Evolutionary conservation across 805 yeast genomes (phyloP).

Genomic region (Wickerhamiella siamensis): DNA sequence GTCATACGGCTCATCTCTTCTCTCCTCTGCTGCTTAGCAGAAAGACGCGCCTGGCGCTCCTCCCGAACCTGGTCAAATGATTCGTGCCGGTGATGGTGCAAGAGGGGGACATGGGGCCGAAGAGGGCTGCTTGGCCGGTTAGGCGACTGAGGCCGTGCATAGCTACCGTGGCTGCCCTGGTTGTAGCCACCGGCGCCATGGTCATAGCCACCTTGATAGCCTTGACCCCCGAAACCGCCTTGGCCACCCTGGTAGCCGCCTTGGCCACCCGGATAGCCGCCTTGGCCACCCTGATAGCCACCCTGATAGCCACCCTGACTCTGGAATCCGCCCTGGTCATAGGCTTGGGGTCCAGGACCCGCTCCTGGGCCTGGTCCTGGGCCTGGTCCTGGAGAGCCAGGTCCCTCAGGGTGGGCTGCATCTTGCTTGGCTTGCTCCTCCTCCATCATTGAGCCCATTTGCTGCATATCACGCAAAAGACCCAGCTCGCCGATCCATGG

Average conservation of each 20-base stretch:
- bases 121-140: neutral
- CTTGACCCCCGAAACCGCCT: too few species aligned
- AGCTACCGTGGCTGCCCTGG: neutral
- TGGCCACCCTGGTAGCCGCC: neutral
- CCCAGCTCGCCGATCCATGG: conserved; percentile 82
- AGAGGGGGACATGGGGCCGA: neutral
- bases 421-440: conserved; percentile 28
- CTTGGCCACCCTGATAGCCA: too few species aligned
- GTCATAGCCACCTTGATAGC: too few species aligned
- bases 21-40: conserved; percentile 22
- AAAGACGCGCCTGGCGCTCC: conserved; percentile 19
- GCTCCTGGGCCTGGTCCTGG: neutral
- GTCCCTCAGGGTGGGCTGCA: too few species aligned
- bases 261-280: neutral
- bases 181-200: too few species aligned
- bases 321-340: too few species aligned
- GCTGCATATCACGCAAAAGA: conserved; percentile 59
- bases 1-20: conserved; percentile 28
- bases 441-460: conserved; percentile 39
- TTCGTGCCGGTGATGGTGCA: neutral
- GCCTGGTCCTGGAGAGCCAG: neutral
- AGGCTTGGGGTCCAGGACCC: too few species aligned
- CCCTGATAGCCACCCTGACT: too few species aligned
- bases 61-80: neutral
- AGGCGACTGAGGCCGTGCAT: neutral